Conservation (phyloP, 805 yeast species). For the Cyberlindnera mrakii region DNA sequence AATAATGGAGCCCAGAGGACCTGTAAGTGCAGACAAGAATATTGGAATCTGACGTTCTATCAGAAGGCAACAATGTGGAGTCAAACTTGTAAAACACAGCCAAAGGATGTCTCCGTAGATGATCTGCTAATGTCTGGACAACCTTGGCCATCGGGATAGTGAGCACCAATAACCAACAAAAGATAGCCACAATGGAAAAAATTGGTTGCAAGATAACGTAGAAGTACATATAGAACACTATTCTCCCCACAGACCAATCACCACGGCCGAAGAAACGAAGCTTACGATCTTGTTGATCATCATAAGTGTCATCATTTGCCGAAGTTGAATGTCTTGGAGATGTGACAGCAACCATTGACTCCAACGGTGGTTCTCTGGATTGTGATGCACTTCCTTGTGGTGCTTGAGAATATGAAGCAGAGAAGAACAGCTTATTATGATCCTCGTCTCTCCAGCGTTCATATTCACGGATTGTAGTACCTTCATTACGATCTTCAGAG, state of each 20-base stretch:
- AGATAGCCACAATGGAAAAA: slow-evolving; percentile 42
- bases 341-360: no score
- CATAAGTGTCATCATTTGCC: slow-evolving; percentile 8
- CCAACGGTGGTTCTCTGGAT: neutral
- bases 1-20: slow-evolving; percentile 87
- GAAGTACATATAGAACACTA: slow-evolving; percentile 66
- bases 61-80: slow-evolving; percentile 21
- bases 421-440: slow-evolving; percentile 72
- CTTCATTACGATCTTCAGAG: slow-evolving; percentile 84
- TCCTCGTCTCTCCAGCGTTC: slow-evolving; percentile 79
- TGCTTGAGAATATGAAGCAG: slow-evolving; percentile 18
- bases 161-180: slow-evolving; percentile 80
- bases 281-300: slow-evolving; percentile 26
- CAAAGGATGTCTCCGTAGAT: slow-evolving; percentile 83
- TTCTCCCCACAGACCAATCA: slow-evolving; percentile 79
- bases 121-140: slow-evolving; percentile 58
- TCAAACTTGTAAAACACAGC: slow-evolving; percentile 74
- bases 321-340: neutral
- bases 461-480: slow-evolving; percentile 78
- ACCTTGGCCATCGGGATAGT: slow-evolving; percentile 93
- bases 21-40: slow-evolving; percentile 86
- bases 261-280: slow-evolving; percentile 85
- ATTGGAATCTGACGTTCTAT: slow-evolving; percentile 32
- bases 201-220: slow-evolving; percentile 69
- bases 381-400: neutral